Conservation (phyloP, 2,329 filamentous ascomycete genomes). For the Coleophoma eucalyptorum region DNA sequence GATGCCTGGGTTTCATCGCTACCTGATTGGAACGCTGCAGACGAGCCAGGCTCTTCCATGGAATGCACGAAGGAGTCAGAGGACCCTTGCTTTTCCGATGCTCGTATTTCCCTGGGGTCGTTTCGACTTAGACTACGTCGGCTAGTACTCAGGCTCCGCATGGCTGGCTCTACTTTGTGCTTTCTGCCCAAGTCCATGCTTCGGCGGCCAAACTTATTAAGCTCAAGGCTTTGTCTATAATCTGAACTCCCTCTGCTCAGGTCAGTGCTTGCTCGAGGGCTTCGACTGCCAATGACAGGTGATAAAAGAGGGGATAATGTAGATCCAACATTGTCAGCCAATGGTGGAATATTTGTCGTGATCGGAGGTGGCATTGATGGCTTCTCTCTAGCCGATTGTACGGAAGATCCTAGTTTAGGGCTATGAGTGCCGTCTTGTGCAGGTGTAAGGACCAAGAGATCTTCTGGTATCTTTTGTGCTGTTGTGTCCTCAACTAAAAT, state of each 20-base stretch:
- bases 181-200: slow-evolving; percentile 49
- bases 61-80: slow-evolving; percentile 75
- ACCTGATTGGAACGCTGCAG: slow-evolving; percentile 64
- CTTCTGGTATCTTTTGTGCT: slow-evolving; percentile 26
- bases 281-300: slow-evolving; percentile 26
- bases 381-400: slow-evolving; percentile 13
- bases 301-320: slow-evolving; percentile 50
- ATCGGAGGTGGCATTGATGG: slow-evolving; percentile 12
- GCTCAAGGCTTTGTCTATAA: slow-evolving; percentile 47
- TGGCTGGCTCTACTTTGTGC: slow-evolving; percentile 37
- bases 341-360: slow-evolving; percentile 17
- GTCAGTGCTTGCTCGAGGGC: slow-evolving; percentile 53
- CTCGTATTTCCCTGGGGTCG: slow-evolving; percentile 42
- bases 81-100: slow-evolving; percentile 55
- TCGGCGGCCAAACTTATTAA: slow-evolving; percentile 29
- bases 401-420: slow-evolving; percentile 17
- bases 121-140: slow-evolving; percentile 48
- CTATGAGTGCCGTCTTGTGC: slow-evolving; percentile 12
- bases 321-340: slow-evolving; percentile 56
- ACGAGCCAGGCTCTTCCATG: slow-evolving; percentile 69
- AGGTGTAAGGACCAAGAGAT: slow-evolving; percentile 17
- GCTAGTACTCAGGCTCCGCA: slow-evolving; percentile 61
- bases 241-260: slow-evolving; percentile 51
- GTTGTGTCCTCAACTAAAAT: slow-evolving; percentile 28
- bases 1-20: slow-evolving; percentile 73